These are phyloP conservation scores for Uncinocarpus reesii DNA, from an alignment of 2,329 filamentous ascomycete genomes.

Conservation along the genomic window DNA sequence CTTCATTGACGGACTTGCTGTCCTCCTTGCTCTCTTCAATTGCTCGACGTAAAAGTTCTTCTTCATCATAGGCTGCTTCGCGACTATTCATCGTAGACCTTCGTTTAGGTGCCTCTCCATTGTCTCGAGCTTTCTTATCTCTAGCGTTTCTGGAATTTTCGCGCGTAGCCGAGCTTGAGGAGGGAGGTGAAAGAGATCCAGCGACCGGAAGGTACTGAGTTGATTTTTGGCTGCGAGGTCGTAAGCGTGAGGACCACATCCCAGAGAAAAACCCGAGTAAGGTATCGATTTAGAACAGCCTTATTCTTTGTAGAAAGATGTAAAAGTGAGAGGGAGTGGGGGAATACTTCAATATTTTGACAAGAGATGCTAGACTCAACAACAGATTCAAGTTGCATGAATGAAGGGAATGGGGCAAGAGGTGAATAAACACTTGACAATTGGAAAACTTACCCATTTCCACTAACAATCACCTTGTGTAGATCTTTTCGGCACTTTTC, in stretches of 20 bases:
- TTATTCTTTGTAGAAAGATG: too few relatives aligned
- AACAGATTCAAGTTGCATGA: neutral
- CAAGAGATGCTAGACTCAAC: neutral
- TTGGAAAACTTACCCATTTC: constrained; percentile 63
- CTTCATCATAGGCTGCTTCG: constrained; percentile 89
- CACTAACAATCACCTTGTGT: constrained; percentile 69
- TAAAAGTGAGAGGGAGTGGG: neutral
- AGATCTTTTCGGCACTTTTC: constrained; percentile 87
- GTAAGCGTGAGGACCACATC: constrained; percentile 25
- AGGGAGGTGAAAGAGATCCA: constrained; percentile 37
- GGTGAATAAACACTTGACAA: neutral
- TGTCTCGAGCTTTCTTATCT: constrained; percentile 39
- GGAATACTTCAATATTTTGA: neutral
- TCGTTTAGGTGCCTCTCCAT: constrained; percentile 56
- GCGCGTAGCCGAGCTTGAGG: constrained; percentile 36
- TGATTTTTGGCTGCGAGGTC: constrained; percentile 45
- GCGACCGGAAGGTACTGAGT: constrained; percentile 54
- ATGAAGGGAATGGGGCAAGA: neutral
- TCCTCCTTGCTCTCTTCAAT: constrained; percentile 94
- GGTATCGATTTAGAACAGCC: neutral
- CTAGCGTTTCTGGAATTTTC: constrained; percentile 31
- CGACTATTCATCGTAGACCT: constrained; percentile 96
- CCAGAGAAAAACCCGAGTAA: neutral
- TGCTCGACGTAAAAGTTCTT: constrained; percentile 74
- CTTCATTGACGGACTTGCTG: constrained; percentile 46